These are phyloP conservation scores for Warburgia ugandensis DNA, from an alignment of 164 flowering plant species.

Conservation along the genomic window DNA sequence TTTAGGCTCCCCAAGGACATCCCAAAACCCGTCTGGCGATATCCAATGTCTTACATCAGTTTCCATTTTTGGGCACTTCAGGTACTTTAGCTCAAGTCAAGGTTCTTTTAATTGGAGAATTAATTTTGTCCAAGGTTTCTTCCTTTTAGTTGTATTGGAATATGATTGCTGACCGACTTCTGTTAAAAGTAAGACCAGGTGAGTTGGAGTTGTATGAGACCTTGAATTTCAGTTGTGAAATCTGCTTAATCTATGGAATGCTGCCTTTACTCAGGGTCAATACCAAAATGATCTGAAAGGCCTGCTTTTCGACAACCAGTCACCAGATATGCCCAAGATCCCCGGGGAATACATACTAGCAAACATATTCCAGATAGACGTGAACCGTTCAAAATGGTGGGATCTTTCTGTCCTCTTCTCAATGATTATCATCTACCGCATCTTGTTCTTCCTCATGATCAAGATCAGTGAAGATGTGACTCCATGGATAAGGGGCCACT, in stretches of 20 bases:
- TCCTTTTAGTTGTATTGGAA: too few relatives aligned
- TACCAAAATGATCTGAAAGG: slow-evolving; percentile 84
- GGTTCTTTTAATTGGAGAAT: too few relatives aligned
- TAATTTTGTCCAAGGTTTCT: too few relatives aligned
- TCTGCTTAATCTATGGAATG: neutral
- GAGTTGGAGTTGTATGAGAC: too few relatives aligned
- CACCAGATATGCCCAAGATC: slow-evolving; percentile 51
- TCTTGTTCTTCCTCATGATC: slow-evolving; percentile 82
- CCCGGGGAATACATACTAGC: slow-evolving; percentile 75
- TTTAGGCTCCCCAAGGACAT: slow-evolving; percentile 94
- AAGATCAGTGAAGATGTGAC: slow-evolving; percentile 89
- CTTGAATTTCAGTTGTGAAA: neutral
- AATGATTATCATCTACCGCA: slow-evolving; percentile 74
- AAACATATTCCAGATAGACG: slow-evolving; percentile 70
- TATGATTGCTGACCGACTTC: too few relatives aligned
- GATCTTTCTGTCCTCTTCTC: slow-evolving; percentile 64
- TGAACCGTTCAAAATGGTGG: slow-evolving; percentile 74
- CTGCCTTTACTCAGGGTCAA: slow-evolving; percentile 49
- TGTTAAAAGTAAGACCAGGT: too few relatives aligned
- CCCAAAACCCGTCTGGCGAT: slow-evolving; percentile 90
- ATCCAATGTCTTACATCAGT: slow-evolving; percentile 95
- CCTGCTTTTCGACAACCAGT: slow-evolving; percentile 59
- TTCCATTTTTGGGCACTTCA: slow-evolving; percentile 96
- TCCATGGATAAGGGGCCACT: slow-evolving; percentile 82
- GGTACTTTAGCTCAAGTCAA: too few relatives aligned